A percentile compares a stretch with the other conserved stretches of the same genome.
Evolutionary conservation across 1,284 basidiomycete species (phyloP).

Genomic region (Ganoderma meredithae): DNA sequence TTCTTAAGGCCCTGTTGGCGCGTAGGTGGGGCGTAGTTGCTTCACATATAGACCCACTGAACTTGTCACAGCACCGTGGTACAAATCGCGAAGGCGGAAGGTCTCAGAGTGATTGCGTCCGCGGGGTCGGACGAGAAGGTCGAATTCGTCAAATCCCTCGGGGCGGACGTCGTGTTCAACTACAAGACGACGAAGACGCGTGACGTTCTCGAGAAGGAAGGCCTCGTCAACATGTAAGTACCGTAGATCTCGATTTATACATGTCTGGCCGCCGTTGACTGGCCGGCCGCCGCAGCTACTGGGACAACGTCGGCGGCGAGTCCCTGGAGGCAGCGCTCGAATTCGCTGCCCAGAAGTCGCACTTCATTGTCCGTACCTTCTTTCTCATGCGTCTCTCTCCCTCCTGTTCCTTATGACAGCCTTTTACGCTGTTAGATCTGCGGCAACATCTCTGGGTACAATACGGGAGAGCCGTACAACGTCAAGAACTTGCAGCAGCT

Average conservation of each 20-base stretch:
- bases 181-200: slow-evolving; percentile 66
- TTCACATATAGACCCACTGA: background rate
- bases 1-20: slow-evolving; percentile 30
- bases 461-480: slow-evolving; percentile 32
- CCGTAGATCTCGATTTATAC: background rate
- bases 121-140: slow-evolving; percentile 78
- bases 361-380: slow-evolving; percentile 58
- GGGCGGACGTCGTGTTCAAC: slow-evolving; percentile 76
- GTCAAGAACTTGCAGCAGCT: slow-evolving; percentile 48
- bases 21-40: slow-evolving; percentile 18
- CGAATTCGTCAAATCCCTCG: slow-evolving; percentile 63
- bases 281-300: slow-evolving; percentile 44
- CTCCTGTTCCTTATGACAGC: background rate
- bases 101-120: slow-evolving; percentile 75
- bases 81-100: slow-evolving; percentile 70
- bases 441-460: slow-evolving; percentile 44
- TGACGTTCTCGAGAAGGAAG: slow-evolving; percentile 62
- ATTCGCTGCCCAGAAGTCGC: slow-evolving; percentile 54
- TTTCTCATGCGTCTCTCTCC: background rate
- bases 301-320: slow-evolving; percentile 70
- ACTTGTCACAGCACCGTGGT: slow-evolving; percentile 47
- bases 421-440: slow-evolving; percentile 43
- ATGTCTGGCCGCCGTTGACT: background rate
- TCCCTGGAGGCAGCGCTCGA: slow-evolving; percentile 63
- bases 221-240: slow-evolving; percentile 57